Base-by-base conservation (phyloP, 345 rosid species). In the Rhodamnia rubescens region DNA sequence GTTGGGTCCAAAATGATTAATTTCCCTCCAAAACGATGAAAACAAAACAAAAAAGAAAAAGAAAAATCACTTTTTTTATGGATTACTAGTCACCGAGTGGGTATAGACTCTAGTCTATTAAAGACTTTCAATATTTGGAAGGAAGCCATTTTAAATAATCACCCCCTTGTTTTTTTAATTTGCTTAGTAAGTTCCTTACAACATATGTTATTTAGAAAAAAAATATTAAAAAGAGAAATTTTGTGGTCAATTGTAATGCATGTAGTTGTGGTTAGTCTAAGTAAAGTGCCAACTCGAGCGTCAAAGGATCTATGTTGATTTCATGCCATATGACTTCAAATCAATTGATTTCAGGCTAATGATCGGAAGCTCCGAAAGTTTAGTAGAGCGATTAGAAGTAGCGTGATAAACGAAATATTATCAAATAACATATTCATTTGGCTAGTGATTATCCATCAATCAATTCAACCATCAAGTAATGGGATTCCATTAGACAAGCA, bases 311-410 rank as follows among this genome's bases (percentile, higher is more conserved):
- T 0, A 15, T 15, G 53, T 14, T 1, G 11, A 61, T 15, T 61
- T 61, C 5, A 1, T 61, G 0, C 22, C 1, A 61, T 61, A 29
- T 61, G 11, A 61, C 42, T 61, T 8, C 75, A 61, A 10, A 0
- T 61, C 74, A 29, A 15, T 4, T 15, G 42, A 61, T 50, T n/a
- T n/a, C n/a, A n/a, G 13, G 7, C 24, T 5, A 50, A 50, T 8
- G 47, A 69, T 69, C 20, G 13, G 18, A 69, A 32, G 42, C 16
- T 69, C 36, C 4, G 4, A 36, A 18, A 32, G 22, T 69, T 18
- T 40, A 18, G 2, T 32, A 32, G 42, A 4, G 13, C 0, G 0
- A 16, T 64, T 10, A 16, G 4, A 29, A 16, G 0, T 64, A 64
- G 21, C 5, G 6, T 8, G 75, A 64, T 32, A 16, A 32, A 13